Evolutionary conservation across 345 rosid genomes (phyloP), one percentile per base, ranked within the genome.

Genomic region (Trapa bicornis): DNA sequence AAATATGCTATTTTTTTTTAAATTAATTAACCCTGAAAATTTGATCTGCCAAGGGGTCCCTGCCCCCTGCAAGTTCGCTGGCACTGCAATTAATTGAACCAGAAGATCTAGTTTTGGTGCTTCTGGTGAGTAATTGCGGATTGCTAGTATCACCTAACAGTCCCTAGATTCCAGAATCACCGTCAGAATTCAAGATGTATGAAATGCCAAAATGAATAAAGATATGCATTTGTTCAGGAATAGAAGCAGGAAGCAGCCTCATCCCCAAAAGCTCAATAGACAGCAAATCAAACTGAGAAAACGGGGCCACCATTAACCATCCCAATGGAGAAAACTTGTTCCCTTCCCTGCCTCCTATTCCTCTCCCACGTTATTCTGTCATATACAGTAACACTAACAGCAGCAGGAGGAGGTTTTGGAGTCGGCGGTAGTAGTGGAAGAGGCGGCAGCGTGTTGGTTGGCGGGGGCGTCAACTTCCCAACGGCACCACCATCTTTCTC

Each of bases 391-490:
- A n/a, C 8, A 63, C 76, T 77, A 50, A 81, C 82, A 68, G 76
- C 85, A 39, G 68, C 80, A 36, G 72, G 73, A 29, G 75, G 79
- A 7, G 11, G 48, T 7, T 45, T 45, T 13, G 48, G 8, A 33
- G 93, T 77, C 32, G 88, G 82, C 2, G 65, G 45, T 3, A 84
- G 78, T 2, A 83, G 63, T 1, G 83, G 79, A 7, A 77, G 76
- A 0, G 84, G 82, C 1, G 69, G 47, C 9, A 81, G 80, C 2
- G 84, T 77, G 22, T 76, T 83, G 84, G 65, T 81, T 69, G 90
- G 87, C 29, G 86, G 84, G 15, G 87, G 85, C 5, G 72, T 72
- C 60, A 76, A 52, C 73, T 35, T 35, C 50, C 79, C 77, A 6
- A 4, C 12, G 17, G 38, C 36, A 47, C 32, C 67, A 1, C 58